Evolutionary conservation across 2,329 filamentous ascomycete genomes (phyloP).

Genomic region (Fusarium temperatum): DNA sequence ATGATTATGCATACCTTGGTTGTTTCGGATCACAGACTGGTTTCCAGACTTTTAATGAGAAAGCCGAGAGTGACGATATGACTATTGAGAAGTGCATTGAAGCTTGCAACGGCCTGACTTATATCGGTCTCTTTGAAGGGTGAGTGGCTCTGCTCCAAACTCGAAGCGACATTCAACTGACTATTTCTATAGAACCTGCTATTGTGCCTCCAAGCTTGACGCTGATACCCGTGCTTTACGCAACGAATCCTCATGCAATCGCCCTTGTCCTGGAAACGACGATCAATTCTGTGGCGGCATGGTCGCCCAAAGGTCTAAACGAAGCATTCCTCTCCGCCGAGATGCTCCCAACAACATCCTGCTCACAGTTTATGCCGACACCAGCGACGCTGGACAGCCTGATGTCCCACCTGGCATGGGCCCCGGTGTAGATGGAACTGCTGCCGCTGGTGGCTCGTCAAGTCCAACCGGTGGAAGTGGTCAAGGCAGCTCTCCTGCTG

Average conservation of each 20-base stretch:
- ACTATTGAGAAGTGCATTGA: conserved; percentile 51
- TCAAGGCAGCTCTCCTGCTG: neutral
- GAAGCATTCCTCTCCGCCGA: conserved; percentile 32
- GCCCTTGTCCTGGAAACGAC: conserved; percentile 53
- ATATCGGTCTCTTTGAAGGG: conserved; percentile 51
- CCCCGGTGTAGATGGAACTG: conserved; percentile 2
- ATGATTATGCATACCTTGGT: conserved; percentile 49
- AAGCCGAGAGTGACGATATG: conserved; percentile 48
- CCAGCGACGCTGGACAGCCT: conserved; percentile 42
- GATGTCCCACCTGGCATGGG: conserved; percentile 49
- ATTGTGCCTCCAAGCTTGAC: conserved; percentile 56
- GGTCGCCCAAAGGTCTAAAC: conserved; percentile 14
- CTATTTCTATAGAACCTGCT: conserved; percentile 49
- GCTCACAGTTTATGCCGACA: conserved; percentile 55
- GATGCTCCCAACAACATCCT: conserved; percentile 46
- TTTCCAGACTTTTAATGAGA: conserved; percentile 49
- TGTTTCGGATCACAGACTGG: conserved; percentile 53
- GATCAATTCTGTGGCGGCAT: conserved; percentile 55
- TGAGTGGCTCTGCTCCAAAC: neutral
- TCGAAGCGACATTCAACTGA: neutral
- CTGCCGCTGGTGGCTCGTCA: neutral
- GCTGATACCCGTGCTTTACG: conserved; percentile 49
- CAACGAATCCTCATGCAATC: conserved; percentile 44
- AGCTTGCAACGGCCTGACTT: conserved; percentile 49
- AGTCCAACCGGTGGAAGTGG: neutral